Evolutionary conservation across 345 rosid genomes (phyloP).

Genomic region (Euclidium syriacum): DNA sequence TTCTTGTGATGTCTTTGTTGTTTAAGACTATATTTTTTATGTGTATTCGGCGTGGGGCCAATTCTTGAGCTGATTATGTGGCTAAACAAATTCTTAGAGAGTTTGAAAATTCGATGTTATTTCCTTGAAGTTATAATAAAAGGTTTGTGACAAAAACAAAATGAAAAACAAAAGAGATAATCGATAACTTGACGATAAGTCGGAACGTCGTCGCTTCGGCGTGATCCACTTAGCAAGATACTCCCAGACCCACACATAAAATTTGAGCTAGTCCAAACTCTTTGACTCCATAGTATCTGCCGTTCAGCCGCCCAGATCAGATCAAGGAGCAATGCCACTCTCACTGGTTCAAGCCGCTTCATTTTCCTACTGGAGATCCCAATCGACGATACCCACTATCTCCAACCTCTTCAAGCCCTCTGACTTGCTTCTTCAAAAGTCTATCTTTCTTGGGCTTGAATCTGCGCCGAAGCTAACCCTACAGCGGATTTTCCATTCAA

Average conservation of each 20-base stretch:
- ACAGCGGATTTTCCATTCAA: constrained; percentile 13
- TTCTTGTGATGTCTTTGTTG: no score
- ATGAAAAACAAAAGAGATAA: neutral
- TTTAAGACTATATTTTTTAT: no score
- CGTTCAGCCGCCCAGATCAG: constrained; percentile 15
- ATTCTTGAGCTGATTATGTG: no score
- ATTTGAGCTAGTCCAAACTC: neutral
- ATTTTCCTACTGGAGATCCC: constrained; percentile 27
- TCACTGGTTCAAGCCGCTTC: constrained; percentile 35
- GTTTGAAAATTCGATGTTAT: no score
- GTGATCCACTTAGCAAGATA: neutral
- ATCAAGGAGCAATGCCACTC: constrained; percentile 34
- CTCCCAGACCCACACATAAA: neutral
- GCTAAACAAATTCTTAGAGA: no score
- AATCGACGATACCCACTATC: constrained; percentile 9
- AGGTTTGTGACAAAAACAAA: no score
- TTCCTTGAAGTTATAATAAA: no score
- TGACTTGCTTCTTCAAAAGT: constrained; percentile 25
- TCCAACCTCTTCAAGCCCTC: constrained; percentile 11
- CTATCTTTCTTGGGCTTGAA: constrained; percentile 27
- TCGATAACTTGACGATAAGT: neutral
- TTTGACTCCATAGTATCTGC: no score
- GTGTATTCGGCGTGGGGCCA: no score
- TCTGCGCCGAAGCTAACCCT: constrained; percentile 22
- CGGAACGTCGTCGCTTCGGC: neutral